Evolutionary conservation across 805 yeast species (phyloP).

Genomic region (Candida vaughaniae): DNA sequence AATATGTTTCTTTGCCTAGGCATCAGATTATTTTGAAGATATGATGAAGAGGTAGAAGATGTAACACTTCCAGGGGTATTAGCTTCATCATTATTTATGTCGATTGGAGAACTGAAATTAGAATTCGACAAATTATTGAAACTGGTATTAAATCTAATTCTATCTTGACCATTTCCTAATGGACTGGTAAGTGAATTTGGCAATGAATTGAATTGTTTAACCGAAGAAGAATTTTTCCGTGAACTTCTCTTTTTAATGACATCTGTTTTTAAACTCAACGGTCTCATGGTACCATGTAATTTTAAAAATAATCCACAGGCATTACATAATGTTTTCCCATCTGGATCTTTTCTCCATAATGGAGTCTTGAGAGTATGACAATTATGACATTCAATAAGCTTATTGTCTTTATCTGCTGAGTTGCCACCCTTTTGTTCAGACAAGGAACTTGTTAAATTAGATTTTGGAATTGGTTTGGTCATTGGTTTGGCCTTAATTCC

Average conservation of each 20-base stretch:
- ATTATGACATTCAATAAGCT: conserved; percentile 48
- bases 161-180: background rate
- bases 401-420: conserved; percentile 5
- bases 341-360: conserved; percentile 59
- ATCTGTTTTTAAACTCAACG: conserved; percentile 56
- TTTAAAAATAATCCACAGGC: conserved; percentile 64
- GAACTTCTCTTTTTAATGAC: conserved; percentile 57
- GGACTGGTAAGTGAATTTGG: conserved; percentile 6
- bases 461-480: conserved; percentile 10
- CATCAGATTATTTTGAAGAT: conserved; percentile 1
- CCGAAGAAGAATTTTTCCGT: conserved; percentile 21
- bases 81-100: conserved; percentile 5
- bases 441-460: conserved; percentile 23
- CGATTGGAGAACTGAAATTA: conserved; percentile 8
- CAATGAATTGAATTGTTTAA: conserved; percentile 11
- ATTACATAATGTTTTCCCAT: conserved; percentile 60
- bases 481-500: conserved; percentile 1
- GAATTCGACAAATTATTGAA: conserved; percentile 1
- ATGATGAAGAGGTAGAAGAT: conserved; percentile 5
- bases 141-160: background rate
- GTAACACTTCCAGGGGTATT: conserved; percentile 8
- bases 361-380: conserved; percentile 63
- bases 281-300: conserved; percentile 62
- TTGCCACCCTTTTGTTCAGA: conserved; percentile 7
- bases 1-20: conserved; percentile 35